phyloP scores from a whole-genome alignment of 768 basidiomycete species.

The Roridomyces roridus region DNA sequence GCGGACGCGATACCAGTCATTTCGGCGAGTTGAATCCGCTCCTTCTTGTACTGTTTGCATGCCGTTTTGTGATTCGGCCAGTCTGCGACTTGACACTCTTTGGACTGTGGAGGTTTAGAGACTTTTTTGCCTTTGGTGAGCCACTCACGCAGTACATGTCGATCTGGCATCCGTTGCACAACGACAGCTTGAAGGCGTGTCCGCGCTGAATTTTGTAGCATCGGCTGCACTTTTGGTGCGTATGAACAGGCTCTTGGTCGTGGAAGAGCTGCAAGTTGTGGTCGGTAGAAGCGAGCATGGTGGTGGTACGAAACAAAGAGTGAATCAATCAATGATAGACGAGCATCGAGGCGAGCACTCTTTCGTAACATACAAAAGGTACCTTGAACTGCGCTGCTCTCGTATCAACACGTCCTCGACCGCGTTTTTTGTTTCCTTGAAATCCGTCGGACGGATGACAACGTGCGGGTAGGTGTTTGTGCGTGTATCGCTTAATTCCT shows the following conservation, averaged over 20 bases:
- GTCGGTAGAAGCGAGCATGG: neutral
- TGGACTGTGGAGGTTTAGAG: neutral
- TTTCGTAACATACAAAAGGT: too few species aligned
- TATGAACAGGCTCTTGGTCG: neutral
- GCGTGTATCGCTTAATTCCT: too few species aligned
- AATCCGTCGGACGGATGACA: too few species aligned
- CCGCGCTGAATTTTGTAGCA: neutral
- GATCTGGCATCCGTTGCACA: neutral
- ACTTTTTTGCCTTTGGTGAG: neutral
- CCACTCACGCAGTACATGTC: neutral
- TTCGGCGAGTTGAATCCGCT: neutral
- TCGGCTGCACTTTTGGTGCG: neutral
- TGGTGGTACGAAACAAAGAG: too few species aligned
- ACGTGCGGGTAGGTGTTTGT: too few species aligned
- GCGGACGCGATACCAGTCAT: neutral
- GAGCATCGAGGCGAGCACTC: too few species aligned
- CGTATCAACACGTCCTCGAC: too few species aligned
- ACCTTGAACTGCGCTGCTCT: too few species aligned
- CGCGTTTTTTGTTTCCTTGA: too few species aligned
- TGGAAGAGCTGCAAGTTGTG: constrained; percentile 4
- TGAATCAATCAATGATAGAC: too few species aligned
- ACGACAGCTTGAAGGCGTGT: neutral
- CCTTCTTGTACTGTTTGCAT: neutral
- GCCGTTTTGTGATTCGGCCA: constrained; percentile 2
- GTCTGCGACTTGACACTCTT: constrained; percentile 7